These are phyloP conservation scores for Bullera alba DNA, from an alignment of 768 basidiomycete species.

Conservation along the genomic window DNA sequence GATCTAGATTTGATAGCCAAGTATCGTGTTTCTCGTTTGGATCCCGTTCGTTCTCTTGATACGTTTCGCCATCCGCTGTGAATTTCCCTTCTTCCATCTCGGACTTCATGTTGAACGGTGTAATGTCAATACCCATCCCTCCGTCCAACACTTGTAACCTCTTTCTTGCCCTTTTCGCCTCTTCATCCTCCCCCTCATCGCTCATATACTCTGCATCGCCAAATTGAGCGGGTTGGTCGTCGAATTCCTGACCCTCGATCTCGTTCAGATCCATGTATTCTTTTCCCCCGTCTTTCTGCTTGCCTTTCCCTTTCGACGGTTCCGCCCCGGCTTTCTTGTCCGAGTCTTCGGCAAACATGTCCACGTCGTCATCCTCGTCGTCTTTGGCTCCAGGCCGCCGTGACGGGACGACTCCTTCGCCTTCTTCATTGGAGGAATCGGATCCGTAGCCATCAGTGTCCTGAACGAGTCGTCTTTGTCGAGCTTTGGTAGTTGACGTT, in stretches of 20 bases:
- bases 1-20: conserved; percentile 86
- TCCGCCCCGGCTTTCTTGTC: conserved; percentile 38
- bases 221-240: not conserved
- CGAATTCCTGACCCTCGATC: conserved; percentile 94
- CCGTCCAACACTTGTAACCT: conserved; percentile 51
- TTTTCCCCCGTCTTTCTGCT: conserved; percentile 55
- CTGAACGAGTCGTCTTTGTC: conserved; percentile 64
- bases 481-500: conserved; percentile 47
- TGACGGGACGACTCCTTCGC: conserved; percentile 86
- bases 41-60: conserved; percentile 75
- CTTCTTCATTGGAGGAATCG: conserved; percentile 87
- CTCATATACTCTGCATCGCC: conserved; percentile 10
- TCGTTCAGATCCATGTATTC: conserved; percentile 81
- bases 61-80: conserved; percentile 69
- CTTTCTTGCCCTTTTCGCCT: conserved; percentile 70
- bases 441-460: conserved; percentile 79
- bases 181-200: conserved; percentile 52
- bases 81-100: conserved; percentile 99
- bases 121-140: conserved; percentile 83
- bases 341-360: conserved; percentile 57
- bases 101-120: conserved; percentile 96
- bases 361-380: conserved; percentile 66
- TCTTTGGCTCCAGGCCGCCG: conserved; percentile 50
- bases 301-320: conserved; percentile 24
- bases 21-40: conserved; percentile 85